Conservation (phyloP, 352 stramenopile species). For the Phytophthora agathidicida region DNA sequence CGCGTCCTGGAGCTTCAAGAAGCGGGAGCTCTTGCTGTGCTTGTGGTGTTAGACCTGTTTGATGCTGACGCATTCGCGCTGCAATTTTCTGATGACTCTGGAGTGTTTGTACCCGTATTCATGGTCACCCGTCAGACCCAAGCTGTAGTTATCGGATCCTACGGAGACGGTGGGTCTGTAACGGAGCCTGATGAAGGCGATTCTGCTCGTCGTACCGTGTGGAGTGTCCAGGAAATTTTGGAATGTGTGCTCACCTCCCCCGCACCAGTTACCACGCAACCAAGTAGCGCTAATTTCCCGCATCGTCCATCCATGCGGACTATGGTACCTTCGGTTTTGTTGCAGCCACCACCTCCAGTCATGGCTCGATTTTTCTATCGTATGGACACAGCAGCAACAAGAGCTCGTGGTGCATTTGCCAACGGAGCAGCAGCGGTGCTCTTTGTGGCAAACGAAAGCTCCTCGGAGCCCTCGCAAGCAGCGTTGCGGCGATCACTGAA, state of each 20-base stretch:
- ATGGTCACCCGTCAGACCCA: slow-evolving; percentile 46
- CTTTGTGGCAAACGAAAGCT: slow-evolving; percentile 43
- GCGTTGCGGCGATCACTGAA: slow-evolving; percentile 28
- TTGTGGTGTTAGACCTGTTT: slow-evolving; percentile 70
- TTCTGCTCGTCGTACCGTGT: slow-evolving; percentile 35
- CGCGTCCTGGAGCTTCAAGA: slow-evolving; percentile 70
- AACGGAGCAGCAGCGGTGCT: slow-evolving; percentile 60
- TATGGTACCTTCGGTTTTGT: slow-evolving; percentile 5
- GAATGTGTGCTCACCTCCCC: slow-evolving; percentile 16
- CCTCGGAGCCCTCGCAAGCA: slow-evolving; percentile 29
- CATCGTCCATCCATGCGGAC: slow-evolving; percentile 27
- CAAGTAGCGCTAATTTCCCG: neutral
- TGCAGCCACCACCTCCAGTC: slow-evolving; percentile 36
- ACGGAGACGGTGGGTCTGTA: slow-evolving; percentile 17
- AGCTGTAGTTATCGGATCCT: slow-evolving; percentile 20
- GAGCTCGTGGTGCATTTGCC: slow-evolving; percentile 46
- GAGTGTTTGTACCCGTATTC: slow-evolving; percentile 77
- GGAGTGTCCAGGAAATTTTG: slow-evolving; percentile 25
- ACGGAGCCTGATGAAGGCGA: slow-evolving; percentile 25
- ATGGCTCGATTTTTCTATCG: slow-evolving; percentile 59
- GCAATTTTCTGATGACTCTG: slow-evolving; percentile 48
- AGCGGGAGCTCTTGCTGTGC: slow-evolving; percentile 53
- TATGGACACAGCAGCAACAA: slow-evolving; percentile 40
- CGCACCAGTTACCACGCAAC: slow-evolving; percentile 1
- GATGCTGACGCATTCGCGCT: slow-evolving; percentile 64